Percentiles rank a stretch among this genome's conserved stretches.
These are phyloP conservation scores for Ceriops tagal DNA, from an alignment of 345 rosid species.

Conservation along the genomic window DNA sequence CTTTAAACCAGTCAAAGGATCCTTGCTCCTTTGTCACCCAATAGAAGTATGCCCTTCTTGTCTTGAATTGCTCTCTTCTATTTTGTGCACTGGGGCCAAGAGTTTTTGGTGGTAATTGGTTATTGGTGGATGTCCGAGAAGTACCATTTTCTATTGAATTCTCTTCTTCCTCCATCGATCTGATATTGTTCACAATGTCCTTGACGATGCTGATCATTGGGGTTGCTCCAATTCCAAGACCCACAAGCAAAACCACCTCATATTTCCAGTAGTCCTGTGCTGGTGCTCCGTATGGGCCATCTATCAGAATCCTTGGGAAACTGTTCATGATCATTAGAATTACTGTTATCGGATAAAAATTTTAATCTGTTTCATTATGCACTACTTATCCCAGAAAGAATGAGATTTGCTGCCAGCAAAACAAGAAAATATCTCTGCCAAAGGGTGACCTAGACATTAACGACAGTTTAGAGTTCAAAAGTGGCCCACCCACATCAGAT, in stretches of 20 bases:
- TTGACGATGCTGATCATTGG: constrained; percentile 87
- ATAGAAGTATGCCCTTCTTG: constrained; percentile 72
- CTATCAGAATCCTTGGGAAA: constrained; percentile 65
- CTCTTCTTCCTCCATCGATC: constrained; percentile 36
- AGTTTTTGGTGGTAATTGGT: constrained; percentile 5
- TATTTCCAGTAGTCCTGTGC: constrained; percentile 81
- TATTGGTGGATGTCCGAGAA: not conserved
- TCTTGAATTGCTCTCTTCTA: constrained; percentile 50
- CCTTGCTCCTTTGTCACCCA: constrained; percentile 92
- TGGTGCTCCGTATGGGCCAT: constrained; percentile 89
- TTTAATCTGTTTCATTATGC: too few species aligned
- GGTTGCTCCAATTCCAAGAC: constrained; percentile 84
- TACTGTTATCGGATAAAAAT: too few species aligned
- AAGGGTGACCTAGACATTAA: too few species aligned
- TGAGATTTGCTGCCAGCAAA: not conserved
- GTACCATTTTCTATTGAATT: constrained; percentile 40
- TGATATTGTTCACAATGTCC: constrained; percentile 72
- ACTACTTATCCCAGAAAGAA: not conserved
- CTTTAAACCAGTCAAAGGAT: constrained; percentile 83
- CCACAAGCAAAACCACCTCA: constrained; percentile 70
- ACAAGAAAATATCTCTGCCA: too few species aligned
- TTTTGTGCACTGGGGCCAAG: constrained; percentile 31
- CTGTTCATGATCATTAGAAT: constrained; percentile 28
- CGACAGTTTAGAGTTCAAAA: not conserved
- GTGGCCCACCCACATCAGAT: not conserved